Evolutionary conservation across 495 filamentous ascomycete genomes (phyloP), one percentile per base, ranked within the genome.

Genomic region (Aspergillus indologenus): DNA sequence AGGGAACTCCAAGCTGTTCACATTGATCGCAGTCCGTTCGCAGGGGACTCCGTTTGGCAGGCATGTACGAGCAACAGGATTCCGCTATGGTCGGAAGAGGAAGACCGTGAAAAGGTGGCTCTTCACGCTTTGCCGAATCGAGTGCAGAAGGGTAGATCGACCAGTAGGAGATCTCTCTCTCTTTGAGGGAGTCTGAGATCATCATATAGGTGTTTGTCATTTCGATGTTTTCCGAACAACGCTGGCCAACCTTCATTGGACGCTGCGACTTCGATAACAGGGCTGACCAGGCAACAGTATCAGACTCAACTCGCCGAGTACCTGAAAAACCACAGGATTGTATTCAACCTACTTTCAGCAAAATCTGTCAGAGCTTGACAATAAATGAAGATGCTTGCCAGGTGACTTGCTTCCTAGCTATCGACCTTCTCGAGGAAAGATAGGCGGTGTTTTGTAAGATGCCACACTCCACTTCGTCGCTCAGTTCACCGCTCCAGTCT

Each of bases 401-500:
- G 12, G 12, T 2, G 5, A 14, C 12, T 15, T 40, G 12, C 5
- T 40, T 40, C 34, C 12, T 11, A 15, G 12, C 34, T 40, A 14
- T 14, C 5, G 26, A 29, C 9, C 26, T 40, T 58, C 53, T 22
- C 48, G 50, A 53, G 47, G 54, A 43, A 56, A 50, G 46, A 62
- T 45, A 48, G 50, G 55, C 54, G 55, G 26, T 58, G 60, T 67
- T 46, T 47, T 61, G 64, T 64, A 64, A 61, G 60, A 58, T 58
- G 43, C 56, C 24, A 46, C 50, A 54, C 56, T 45, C 44, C 11
- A 49, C 23, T 58, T 26, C 45, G 49, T 47, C 43, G 29, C 26
- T 61, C 40, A 60, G 49, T 53, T 60, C 66, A 65, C 63, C 66
- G 66, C 66, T 63, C 53, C 55, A 54, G 26, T 57, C 22, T 11